Conservation (phyloP, 768 basidiomycete species). For the Pleurotus tuoliensis region DNA sequence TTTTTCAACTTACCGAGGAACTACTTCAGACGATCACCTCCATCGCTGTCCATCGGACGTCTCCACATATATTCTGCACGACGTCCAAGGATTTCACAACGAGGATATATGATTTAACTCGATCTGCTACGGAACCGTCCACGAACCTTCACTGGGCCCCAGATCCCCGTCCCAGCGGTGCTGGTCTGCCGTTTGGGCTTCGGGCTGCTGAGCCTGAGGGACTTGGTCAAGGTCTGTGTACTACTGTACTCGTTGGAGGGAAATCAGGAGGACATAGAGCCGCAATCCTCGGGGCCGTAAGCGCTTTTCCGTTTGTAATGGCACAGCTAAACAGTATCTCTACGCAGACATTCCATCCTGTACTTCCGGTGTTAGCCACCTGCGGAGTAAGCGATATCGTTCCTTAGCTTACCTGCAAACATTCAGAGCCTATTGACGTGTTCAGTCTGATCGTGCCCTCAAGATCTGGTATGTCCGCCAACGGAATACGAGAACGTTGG, state of each 20-base stretch:
- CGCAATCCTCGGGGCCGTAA: slow-evolving; percentile 63
- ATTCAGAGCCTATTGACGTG: slow-evolving; percentile 4
- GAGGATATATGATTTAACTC: slow-evolving; percentile 63
- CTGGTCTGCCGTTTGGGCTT: slow-evolving; percentile 68
- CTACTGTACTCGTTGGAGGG: slow-evolving; percentile 63
- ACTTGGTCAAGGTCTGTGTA: slow-evolving; percentile 58
- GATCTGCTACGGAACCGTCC: slow-evolving; percentile 25
- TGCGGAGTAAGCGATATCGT: slow-evolving; percentile 54
- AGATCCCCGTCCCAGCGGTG: slow-evolving; percentile 41
- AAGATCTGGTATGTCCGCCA: slow-evolving; percentile 70
- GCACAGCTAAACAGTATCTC: neutral
- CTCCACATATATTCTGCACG: slow-evolving; percentile 60
- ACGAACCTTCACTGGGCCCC: slow-evolving; percentile 63
- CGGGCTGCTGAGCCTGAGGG: slow-evolving; percentile 60
- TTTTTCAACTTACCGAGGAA: neutral
- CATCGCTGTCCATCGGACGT: slow-evolving; percentile 57
- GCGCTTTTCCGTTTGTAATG: slow-evolving; percentile 14
- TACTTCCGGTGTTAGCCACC: slow-evolving; percentile 65
- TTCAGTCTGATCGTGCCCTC: slow-evolving; percentile 65
- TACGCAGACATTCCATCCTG: slow-evolving; percentile 63
- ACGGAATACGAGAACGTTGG: slow-evolving; percentile 30
- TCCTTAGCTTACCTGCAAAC: neutral
- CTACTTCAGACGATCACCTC: slow-evolving; percentile 54
- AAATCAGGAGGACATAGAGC: slow-evolving; percentile 71
- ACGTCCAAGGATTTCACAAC: slow-evolving; percentile 71